Evolutionary conservation across 345 rosid genomes (phyloP), one percentile per base, ranked within the genome.

Genomic region (Raphanus sativus): DNA sequence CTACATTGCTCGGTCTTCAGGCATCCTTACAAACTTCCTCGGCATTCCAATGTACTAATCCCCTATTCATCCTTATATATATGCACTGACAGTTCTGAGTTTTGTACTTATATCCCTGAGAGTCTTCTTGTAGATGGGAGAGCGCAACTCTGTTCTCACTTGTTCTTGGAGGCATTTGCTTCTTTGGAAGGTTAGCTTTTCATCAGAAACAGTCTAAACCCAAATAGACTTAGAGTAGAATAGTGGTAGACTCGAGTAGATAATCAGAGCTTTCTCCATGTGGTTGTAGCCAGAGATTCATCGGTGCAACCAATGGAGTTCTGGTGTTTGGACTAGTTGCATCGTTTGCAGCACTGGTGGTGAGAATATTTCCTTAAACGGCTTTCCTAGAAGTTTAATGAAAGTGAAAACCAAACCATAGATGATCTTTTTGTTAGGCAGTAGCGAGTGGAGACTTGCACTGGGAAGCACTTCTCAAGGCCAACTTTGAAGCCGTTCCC

Each of bases 1-100:
- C 60, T 94, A 94, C 75, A 87, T 94, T 77, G 97, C 96, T 79
- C 97, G 97, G 72, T 91, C 98, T 81, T 94, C 98, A 67, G 94
- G 89, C 75, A 94, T 91, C 65, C 76, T 94, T 81, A 84, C 92
- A 32, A 85, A 81, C 73, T 84, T 83, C 81, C 90, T 91, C 24
- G 88, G 96, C 83, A 86, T 89, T 79, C 97, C 97, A 34, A 74
- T 86, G 98, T 90, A 90, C 6, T 86, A 73, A 62, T 67, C 73
- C 16, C 33, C 62, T 54, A 33, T 58, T 81, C 13, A 65, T 73
- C 38, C 62, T 29, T 24, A 30, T 75, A 52, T 75, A 52, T 69
- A 21, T 28, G 6, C 61, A 59, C 13, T 10, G 13, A 67, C 40
- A 62, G 26, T 33, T 25, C 38, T 56, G 25, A 40, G n/a, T 64